phyloP scores from a whole-genome alignment of 1,284 basidiomycete species.

The Thecaphora thlaspeos region DNA sequence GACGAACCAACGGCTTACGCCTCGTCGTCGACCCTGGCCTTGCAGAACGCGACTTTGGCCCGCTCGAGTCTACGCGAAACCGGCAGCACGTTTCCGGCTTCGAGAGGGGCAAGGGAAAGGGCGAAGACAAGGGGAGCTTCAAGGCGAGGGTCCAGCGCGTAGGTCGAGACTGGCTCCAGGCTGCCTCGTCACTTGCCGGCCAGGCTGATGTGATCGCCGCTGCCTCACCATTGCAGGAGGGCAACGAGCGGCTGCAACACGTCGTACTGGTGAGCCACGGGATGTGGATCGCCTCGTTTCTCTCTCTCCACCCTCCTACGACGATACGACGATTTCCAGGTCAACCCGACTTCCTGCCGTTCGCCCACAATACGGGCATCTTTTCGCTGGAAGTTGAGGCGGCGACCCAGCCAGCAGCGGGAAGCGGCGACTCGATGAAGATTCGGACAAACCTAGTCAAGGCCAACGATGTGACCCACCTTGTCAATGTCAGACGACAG shows the following conservation, averaged over 20 bases:
- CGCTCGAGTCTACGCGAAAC: conserved; percentile 36
- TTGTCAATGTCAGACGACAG: conserved; percentile 21
- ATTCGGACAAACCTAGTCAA: conserved; percentile 15
- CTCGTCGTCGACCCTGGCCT: conserved; percentile 19
- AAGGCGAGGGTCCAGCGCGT: conserved; percentile 10
- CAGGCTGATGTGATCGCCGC: not conserved
- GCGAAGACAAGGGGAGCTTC: conserved; percentile 21
- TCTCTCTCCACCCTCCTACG: conserved; percentile 27
- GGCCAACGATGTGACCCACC: conserved; percentile 22
- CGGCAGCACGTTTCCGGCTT: conserved; percentile 30
- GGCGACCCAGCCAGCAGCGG: not conserved
- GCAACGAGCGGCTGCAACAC: conserved; percentile 3
- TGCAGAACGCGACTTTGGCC: conserved; percentile 39
- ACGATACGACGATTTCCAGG: conserved; percentile 11
- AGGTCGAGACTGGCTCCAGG: conserved; percentile 17
- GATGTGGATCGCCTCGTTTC: conserved; percentile 49
- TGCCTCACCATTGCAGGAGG: not conserved
- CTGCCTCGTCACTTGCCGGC: conserved; percentile 5
- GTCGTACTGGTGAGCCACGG: conserved; percentile 49
- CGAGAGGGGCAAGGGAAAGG: conserved; percentile 15
- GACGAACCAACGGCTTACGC: conserved; percentile 2
- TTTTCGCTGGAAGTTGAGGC: conserved; percentile 30
- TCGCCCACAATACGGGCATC: conserved; percentile 42
- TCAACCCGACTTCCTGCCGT: conserved; percentile 21
- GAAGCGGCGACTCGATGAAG: not conserved